Evolutionary conservation across 345 rosid species (phyloP).

Genomic region (Citrus sp.): DNA sequence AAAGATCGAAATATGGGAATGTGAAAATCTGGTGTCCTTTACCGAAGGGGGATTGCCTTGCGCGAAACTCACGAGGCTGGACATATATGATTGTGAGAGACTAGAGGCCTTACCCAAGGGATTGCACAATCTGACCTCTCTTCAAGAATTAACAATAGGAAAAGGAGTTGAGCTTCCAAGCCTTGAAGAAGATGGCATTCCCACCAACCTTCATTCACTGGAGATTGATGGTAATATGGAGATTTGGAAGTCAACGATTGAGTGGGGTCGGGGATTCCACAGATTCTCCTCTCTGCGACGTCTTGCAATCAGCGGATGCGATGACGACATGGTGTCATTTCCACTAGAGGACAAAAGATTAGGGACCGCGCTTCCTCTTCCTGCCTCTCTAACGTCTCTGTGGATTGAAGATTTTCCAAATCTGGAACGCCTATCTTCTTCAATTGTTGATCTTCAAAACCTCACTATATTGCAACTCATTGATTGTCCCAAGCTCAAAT

Average conservation of each 20-base stretch:
- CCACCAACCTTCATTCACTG: too few relatives aligned
- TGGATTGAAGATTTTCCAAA: background rate
- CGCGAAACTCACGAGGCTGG: too few relatives aligned
- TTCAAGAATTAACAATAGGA: too few relatives aligned
- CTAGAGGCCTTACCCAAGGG: too few relatives aligned
- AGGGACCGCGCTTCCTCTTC: background rate
- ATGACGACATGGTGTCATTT: conserved; percentile 8
- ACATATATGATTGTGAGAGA: rapidly evolving
- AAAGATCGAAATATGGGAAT: rapidly evolving
- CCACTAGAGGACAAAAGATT: too few relatives aligned
- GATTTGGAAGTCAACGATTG: too few relatives aligned
- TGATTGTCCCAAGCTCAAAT: conserved; percentile 15
- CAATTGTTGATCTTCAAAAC: conserved; percentile 1
- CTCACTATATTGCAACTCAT: background rate
- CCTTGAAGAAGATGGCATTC: too few relatives aligned
- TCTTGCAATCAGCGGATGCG: background rate
- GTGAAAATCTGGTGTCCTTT: too few relatives aligned
- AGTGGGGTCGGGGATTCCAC: too few relatives aligned
- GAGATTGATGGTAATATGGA: rapidly evolving
- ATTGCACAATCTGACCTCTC: too few relatives aligned
- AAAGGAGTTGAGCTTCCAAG: too few relatives aligned
- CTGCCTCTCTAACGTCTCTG: conserved; percentile 2
- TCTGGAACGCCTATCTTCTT: conserved; percentile 9
- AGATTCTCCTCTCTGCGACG: background rate
- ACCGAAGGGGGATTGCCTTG: too few relatives aligned